Conservation (phyloP, 257 asterid genomes). For the Fraxinus pennsylvanica region DNA sequence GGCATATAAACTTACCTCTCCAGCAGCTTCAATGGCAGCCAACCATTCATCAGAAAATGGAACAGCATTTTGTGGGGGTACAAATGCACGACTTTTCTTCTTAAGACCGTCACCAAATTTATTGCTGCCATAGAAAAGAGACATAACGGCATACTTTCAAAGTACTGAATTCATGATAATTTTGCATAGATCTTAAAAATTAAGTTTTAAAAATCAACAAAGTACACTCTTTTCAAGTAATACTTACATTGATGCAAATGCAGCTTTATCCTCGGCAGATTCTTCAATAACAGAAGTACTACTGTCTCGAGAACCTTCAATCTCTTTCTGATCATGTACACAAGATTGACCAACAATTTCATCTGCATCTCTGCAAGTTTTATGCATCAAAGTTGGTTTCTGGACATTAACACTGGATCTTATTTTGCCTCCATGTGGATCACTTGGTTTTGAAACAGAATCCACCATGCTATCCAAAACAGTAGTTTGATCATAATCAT, state of each 20-base stretch:
- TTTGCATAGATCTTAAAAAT: slow-evolving; percentile 4
- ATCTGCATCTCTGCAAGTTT: slow-evolving; percentile 32
- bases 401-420: slow-evolving; percentile 30
- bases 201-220: background rate
- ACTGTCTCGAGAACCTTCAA: slow-evolving; percentile 29
- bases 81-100: slow-evolving; percentile 31
- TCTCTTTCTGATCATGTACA: slow-evolving; percentile 24
- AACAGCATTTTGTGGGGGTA: slow-evolving; percentile 61
- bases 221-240: slow-evolving; percentile 2
- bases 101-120: slow-evolving; percentile 33
- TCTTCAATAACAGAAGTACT: slow-evolving; percentile 35
- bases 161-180: slow-evolving; percentile 21
- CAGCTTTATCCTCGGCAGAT: slow-evolving; percentile 34
- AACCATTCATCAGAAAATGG: slow-evolving; percentile 99
- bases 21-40: slow-evolving; percentile 97
- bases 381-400: slow-evolving; percentile 35
- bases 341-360: slow-evolving; percentile 28
- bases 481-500: slow-evolving; percentile 26
- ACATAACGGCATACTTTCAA: background rate
- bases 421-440: slow-evolving; percentile 28
- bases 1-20: slow-evolving; percentile 65
- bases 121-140: slow-evolving; percentile 41
- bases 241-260: slow-evolving; percentile 47
- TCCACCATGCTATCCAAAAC: slow-evolving; percentile 28
- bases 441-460: slow-evolving; percentile 29